Conservation (phyloP, 805 yeast species). For the Komagataella ulmi region DNA sequence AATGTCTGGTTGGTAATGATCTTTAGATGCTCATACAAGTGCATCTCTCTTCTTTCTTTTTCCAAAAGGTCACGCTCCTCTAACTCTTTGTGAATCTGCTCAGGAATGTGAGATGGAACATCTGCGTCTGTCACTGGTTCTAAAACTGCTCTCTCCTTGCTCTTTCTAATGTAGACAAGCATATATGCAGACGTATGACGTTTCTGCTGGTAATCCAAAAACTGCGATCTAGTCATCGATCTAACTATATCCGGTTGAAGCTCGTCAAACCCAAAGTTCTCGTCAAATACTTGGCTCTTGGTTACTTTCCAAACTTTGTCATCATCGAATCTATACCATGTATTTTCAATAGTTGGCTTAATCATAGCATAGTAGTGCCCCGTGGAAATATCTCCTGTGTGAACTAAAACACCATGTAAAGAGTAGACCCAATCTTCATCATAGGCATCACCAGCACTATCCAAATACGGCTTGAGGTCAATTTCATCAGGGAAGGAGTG, state of each 20-base stretch:
- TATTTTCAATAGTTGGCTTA: conserved; percentile 54
- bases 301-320: conserved; percentile 88
- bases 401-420: conserved; percentile 89
- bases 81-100: conserved; percentile 49
- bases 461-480: conserved; percentile 70
- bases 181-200: conserved; percentile 93
- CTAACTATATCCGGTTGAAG: conserved; percentile 33
- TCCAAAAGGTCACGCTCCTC: conserved; percentile 30
- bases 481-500: conserved; percentile 80
- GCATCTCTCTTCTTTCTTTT: conserved; percentile 62
- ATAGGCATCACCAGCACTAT: conserved; percentile 31
- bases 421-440: conserved; percentile 63
- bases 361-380: conserved; percentile 96
- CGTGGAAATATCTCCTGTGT: conserved; percentile 87
- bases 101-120: conserved; percentile 57
- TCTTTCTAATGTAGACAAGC: conserved; percentile 81
- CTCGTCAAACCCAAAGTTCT: conserved; percentile 77
- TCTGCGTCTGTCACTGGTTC: conserved; percentile 39
- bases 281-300: conserved; percentile 74
- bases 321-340: conserved; percentile 92
- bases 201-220: conserved; percentile 49
- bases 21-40: conserved; percentile 42
- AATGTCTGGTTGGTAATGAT: conserved; percentile 43
- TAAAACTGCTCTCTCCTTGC: conserved; percentile 41
- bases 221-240: conserved; percentile 42